These are phyloP conservation scores for Orbilia blumenaviensis DNA, from an alignment of 2,329 filamentous ascomycete genomes.

Conservation along the genomic window DNA sequence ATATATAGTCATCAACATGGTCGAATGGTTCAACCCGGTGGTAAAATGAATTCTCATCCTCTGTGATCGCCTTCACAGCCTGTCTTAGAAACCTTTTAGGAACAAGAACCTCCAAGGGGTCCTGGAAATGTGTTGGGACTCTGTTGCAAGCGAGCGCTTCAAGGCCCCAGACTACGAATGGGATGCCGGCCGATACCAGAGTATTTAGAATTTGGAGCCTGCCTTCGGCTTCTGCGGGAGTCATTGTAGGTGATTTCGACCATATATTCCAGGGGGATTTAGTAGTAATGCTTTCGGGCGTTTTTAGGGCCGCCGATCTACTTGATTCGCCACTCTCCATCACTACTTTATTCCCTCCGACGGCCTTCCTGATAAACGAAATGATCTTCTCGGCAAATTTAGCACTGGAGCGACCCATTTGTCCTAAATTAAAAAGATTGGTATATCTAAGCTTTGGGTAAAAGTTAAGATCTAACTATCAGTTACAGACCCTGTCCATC, in stretches of 20 bases:
- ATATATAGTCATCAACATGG: conserved; percentile 21
- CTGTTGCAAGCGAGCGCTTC: conserved; percentile 39
- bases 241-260: conserved; percentile 2
- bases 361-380: neutral
- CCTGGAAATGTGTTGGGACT: conserved; percentile 18
- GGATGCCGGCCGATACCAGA: conserved; percentile 1
- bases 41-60: conserved; percentile 13
- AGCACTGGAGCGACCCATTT: neutral
- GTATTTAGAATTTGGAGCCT: conserved; percentile 6
- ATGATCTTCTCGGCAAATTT: neutral
- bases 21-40: conserved; percentile 9
- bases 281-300: neutral
- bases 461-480: neutral
- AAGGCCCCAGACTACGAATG: conserved; percentile 34
- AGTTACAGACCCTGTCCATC: neutral
- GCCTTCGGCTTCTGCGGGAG: neutral
- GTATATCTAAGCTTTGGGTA: neutral
- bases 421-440: neutral
- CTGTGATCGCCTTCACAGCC: conserved; percentile 11
- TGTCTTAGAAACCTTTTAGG: conserved; percentile 3
- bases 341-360: neutral
- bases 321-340: neutral
- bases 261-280: conserved; percentile 9
- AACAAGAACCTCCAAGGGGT: conserved; percentile 35
- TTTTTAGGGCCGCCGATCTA: neutral